Evolutionary conservation across 2,329 filamentous ascomycete genomes (phyloP).

Genomic region (Epichloe brachyelytri): DNA sequence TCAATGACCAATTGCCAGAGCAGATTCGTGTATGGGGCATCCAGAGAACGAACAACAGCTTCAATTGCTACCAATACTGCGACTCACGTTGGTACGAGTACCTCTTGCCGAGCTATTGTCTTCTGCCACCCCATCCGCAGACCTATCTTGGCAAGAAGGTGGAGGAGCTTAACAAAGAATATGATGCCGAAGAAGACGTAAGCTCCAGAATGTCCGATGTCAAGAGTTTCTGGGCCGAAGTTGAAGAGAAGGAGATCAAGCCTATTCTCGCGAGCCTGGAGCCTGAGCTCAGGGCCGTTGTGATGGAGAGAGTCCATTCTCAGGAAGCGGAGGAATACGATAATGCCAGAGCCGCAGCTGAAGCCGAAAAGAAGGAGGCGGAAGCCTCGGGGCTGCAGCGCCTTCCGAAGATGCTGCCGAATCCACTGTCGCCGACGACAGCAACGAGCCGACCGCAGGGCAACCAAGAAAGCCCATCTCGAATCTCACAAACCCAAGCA

Average conservation of each 20-base stretch:
- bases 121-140: constrained; percentile 81
- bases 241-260: constrained; percentile 70
- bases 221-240: constrained; percentile 65
- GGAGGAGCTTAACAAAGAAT: constrained; percentile 62
- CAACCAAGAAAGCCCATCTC: constrained; percentile 12
- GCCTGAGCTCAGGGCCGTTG: constrained; percentile 47
- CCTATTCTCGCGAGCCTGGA: constrained; percentile 52
- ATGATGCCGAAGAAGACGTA: constrained; percentile 57
- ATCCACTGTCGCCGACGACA: not conserved
- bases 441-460: constrained; percentile 6
- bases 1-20: constrained; percentile 71
- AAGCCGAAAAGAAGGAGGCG: constrained; percentile 9
- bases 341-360: constrained; percentile 2
- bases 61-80: constrained; percentile 89
- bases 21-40: constrained; percentile 97
- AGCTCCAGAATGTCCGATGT: constrained; percentile 63
- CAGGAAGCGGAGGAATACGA: constrained; percentile 16
- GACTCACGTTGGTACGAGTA: constrained; percentile 98
- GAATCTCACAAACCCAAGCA: constrained; percentile 25
- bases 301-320: constrained; percentile 47
- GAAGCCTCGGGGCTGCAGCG: constrained; percentile 11
- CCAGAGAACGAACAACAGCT: constrained; percentile 74
- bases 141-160: constrained; percentile 76
- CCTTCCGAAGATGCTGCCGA: constrained; percentile 8
- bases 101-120: constrained; percentile 82